These are phyloP conservation scores for Spraguea lophii DNA, from an alignment of 371 early-diverging fungal genomes.

Conservation along the genomic window DNA sequence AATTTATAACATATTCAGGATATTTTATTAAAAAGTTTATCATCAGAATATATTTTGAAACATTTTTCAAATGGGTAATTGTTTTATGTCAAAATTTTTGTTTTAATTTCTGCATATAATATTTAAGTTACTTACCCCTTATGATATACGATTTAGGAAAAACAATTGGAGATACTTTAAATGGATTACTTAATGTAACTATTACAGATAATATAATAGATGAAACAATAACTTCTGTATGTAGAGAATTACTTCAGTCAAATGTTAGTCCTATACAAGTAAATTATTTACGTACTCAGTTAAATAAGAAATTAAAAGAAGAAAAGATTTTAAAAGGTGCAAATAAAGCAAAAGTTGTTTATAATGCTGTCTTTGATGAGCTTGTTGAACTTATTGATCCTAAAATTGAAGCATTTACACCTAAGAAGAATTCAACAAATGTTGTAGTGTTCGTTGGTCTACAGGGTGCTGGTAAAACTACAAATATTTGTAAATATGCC, in stretches of 20 bases:
- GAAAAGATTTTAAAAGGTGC: conserved; percentile 63
- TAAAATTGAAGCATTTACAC: conserved; percentile 61
- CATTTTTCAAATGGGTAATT: too few relatives aligned
- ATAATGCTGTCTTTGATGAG: conserved; percentile 71
- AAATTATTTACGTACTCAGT: conserved; percentile 54
- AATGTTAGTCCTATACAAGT: conserved; percentile 40
- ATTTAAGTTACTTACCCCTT: not conserved
- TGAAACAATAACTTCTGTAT: conserved; percentile 30
- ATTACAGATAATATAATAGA: conserved; percentile 10
- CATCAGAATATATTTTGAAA: too few relatives aligned
- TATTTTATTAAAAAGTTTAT: too few relatives aligned
- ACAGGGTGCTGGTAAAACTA: conserved; percentile 96
- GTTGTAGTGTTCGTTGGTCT: conserved; percentile 95
- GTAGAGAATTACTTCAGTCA: conserved; percentile 30
- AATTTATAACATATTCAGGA: too few relatives aligned
- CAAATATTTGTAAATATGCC: conserved; percentile 90
- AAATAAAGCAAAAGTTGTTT: conserved; percentile 53
- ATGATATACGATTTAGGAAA: conserved; percentile 37
- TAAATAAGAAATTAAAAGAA: conserved; percentile 58
- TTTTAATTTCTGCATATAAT: too few relatives aligned
- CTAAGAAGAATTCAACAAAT: conserved; percentile 60
- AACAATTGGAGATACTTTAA: conserved; percentile 16
- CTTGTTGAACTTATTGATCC: conserved; percentile 77
- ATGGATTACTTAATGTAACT: conserved; percentile 7
- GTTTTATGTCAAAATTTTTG: too few relatives aligned